Evolutionary conservation across 2,329 filamentous ascomycete genomes (phyloP), one percentile per base, ranked within the genome.

Genomic region (Fusarium gaditjirri): DNA sequence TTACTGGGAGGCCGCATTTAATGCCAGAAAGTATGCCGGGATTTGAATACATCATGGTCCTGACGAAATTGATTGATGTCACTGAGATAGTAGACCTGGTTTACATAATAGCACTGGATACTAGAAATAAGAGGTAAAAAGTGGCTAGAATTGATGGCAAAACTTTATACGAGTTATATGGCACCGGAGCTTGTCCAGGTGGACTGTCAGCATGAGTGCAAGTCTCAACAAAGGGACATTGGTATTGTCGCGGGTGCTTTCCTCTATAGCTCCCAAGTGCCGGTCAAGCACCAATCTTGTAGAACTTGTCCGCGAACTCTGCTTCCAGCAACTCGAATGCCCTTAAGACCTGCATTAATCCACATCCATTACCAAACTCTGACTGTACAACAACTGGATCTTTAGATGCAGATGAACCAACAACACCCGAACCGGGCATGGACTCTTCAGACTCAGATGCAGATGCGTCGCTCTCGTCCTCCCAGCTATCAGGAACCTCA

Each of bases 301-400:
- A 84, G 79, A 93, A 93, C 82, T 91, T 93, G 46, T 84, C 83
- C 70, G 91, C 87, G 78, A 92, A 93, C 61, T 89, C 88, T 33
- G 83, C 81, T 75, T 87, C 86, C 68, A 93, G 76, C 74, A 85
- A 80, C 67, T 82, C 83, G 75, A 93, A 92, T 1, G 89, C 88
- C 74, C 83, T 85, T 16, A 91, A 81, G 25, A 93, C 89, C 70
- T 87, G 86, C 69, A 84, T 74, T 76, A 92, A 76, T 87, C 78
- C 39, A 83, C 84, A 50, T 79, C 81, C 39, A 49, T 85, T 84
- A 31, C 84, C 72, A 21, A 71, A 65, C 5, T 59, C 62, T 27
- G 70, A 68, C 35, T 50, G 39, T 19, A 61, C 31, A 19, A 10
- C 31, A 12, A 53, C 44, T 9, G 49, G 6, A n/a, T n/a, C 31